Evolutionary conservation across 352 stramenopile species (phyloP), one percentile per base, ranked within the genome.

Genomic region (Phytopythium ostracodes): DNA sequence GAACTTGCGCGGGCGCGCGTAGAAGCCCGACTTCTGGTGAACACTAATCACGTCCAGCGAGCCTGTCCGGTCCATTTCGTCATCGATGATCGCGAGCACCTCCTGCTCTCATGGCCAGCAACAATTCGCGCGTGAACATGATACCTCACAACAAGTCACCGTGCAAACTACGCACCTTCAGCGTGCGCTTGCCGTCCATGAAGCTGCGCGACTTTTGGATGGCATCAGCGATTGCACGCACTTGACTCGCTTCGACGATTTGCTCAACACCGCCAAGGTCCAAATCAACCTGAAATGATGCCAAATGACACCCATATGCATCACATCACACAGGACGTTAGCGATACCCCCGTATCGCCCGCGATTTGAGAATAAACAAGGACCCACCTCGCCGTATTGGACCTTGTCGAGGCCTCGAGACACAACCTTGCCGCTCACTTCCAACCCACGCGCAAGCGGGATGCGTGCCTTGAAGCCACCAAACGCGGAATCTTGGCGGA

Each of bases 161-260:
- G 53, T 33, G 33, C 18, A 22, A 57, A 20, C 44, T 14, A 61
- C 71, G 33, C 60, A 90, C 77, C 47, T 65, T 67, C 10, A 91
- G 63, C 6, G 75, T 85, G 22, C 76, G 65, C 44, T 83, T 86
- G 44, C 76, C 81, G 33, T 92, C 74, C 80, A 92, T 92, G 29
- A 75, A 80, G 10, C 58, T 75, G 0, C 75, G 69, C 24, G 68
- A 53, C 44, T 85, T 84, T 33, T 84, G 55, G 49, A 96, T 79
- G 29, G 71, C 73, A 46, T 95, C 82, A 0, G 84, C 81, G 56
- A 96, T 96, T 2, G 86, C 77, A 6, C 85, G 84, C 24, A 94
- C 83, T 83, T 97, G 91, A 40, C 87, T 93, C 1, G 79, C 63
- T 62, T 98, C 91, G 4, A 97, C 89, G 35, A 98, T 84, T 66